Conservation (phyloP, 1,284 basidiomycete genomes). For the Chalciporus sp. region DNA sequence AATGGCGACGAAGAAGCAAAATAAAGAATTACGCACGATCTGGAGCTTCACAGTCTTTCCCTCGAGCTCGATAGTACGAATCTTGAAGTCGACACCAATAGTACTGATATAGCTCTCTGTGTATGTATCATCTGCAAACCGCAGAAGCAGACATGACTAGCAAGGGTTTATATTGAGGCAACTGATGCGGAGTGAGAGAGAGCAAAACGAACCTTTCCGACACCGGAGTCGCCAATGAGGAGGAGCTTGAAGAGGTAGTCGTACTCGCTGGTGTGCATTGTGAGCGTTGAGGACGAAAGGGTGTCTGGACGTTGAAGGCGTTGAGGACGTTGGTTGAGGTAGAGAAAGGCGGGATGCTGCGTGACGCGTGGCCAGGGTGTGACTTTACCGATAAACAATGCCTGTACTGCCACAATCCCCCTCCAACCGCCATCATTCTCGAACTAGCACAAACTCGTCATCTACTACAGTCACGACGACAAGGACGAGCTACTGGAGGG, state of each 20-base stretch:
- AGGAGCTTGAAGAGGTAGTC: constrained; percentile 98
- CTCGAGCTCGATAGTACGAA: constrained; percentile 98
- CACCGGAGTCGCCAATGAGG: constrained; percentile 92
- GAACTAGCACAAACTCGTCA: constrained; percentile 3
- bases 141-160: constrained; percentile 95
- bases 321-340: constrained; percentile 21
- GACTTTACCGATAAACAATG: constrained; percentile 26
- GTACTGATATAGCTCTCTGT: constrained; percentile 99
- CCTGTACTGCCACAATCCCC: constrained; percentile 26
- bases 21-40: constrained; percentile 73
- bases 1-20: constrained; percentile 1
- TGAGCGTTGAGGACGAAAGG: constrained; percentile 31
- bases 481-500: neutral
- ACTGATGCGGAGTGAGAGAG: constrained; percentile 10
- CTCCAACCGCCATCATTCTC: neutral
- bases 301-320: constrained; percentile 20
- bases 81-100: constrained; percentile 99
- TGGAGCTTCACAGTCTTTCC: constrained; percentile 99
- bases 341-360: constrained; percentile 36
- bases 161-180: constrained; percentile 16
- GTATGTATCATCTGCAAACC: constrained; percentile 99
- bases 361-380: constrained; percentile 41
- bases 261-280: constrained; percentile 91
- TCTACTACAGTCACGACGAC: neutral
- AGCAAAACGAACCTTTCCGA: constrained; percentile 77